A percentile compares a stretch with the other conserved stretches of the same genome.
Conservation (phyloP, 768 basidiomycete species). For the Lyophyllum atratum region DNA sequence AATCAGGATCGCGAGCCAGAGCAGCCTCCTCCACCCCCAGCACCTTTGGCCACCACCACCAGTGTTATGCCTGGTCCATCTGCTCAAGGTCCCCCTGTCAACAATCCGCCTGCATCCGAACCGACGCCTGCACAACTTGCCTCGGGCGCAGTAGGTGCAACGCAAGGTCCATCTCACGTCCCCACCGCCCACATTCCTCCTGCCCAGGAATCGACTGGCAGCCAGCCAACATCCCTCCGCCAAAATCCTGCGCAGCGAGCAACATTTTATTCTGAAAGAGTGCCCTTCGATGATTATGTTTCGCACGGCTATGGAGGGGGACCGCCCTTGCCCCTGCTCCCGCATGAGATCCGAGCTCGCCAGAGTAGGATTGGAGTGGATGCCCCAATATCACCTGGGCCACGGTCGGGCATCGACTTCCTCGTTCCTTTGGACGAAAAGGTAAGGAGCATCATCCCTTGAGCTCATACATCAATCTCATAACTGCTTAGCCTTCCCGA, state of each 20-base stretch:
- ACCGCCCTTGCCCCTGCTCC: constrained; percentile 17
- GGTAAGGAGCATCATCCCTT: constrained; percentile 14
- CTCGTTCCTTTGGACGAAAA: constrained; percentile 38
- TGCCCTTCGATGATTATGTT: constrained; percentile 1
- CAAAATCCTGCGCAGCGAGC: constrained; percentile 4
- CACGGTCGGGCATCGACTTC: constrained; percentile 38
- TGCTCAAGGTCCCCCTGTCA: neutral
- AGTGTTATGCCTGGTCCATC: neutral
- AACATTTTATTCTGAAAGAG: neutral
- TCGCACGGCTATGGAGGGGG: neutral
- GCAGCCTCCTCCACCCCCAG: neutral
- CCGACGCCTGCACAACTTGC: neutral
- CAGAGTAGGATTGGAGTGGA: constrained; percentile 9
- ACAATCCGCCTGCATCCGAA: neutral
- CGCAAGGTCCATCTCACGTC: neutral
- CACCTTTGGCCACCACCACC: neutral
- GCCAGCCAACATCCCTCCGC: constrained; percentile 7
- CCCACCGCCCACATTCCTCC: neutral
- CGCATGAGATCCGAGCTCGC: constrained; percentile 13
- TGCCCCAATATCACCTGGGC: constrained; percentile 9
- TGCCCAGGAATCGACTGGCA: constrained; percentile 2
- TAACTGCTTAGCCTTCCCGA: constrained; percentile 14
- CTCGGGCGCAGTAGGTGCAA: neutral
- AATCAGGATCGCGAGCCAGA: constrained; percentile 9
- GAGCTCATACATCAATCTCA: neutral